A percentile compares a stretch with the other conserved stretches of the same genome.
These are phyloP conservation scores for Thelonectria discophora DNA, from an alignment of 2,329 filamentous ascomycete genomes.

Conservation along the genomic window DNA sequence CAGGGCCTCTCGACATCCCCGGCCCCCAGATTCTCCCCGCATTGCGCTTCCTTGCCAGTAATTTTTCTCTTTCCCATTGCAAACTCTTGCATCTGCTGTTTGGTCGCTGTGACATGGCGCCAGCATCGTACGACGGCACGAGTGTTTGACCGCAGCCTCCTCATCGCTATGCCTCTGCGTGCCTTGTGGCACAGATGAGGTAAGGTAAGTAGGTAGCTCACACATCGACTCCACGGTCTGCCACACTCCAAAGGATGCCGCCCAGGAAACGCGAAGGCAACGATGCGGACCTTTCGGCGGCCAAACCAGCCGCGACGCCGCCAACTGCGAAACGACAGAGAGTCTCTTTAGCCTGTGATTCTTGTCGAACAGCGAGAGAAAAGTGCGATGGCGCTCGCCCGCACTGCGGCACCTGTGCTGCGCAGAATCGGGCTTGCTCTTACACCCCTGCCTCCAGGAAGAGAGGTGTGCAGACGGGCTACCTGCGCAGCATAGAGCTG, in stretches of 20 bases:
- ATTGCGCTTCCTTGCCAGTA: slow-evolving; percentile 29
- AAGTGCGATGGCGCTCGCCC: slow-evolving; percentile 77
- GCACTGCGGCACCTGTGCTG: slow-evolving; percentile 71
- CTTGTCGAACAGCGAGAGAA: slow-evolving; percentile 72
- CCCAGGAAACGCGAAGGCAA: slow-evolving; percentile 47
- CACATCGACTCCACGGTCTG: slow-evolving; percentile 20
- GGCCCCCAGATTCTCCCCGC: slow-evolving; percentile 43
- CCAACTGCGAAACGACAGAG: slow-evolving; percentile 64
- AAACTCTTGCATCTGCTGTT: slow-evolving; percentile 24
- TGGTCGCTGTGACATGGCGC: slow-evolving; percentile 36
- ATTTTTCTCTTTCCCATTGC: slow-evolving; percentile 15
- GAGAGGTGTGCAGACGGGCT: slow-evolving; percentile 81
- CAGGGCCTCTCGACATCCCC: slow-evolving; percentile 31
- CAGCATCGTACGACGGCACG: slow-evolving; percentile 28
- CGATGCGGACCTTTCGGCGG: slow-evolving; percentile 40
- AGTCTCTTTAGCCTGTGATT: slow-evolving; percentile 75
- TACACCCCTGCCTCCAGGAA: slow-evolving; percentile 80
- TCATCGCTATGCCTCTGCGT: slow-evolving; percentile 38
- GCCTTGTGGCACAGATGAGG: slow-evolving; percentile 37
- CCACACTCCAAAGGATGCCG: slow-evolving; percentile 47
- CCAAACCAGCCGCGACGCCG: slow-evolving; percentile 35
- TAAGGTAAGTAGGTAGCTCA: slow-evolving; percentile 34
- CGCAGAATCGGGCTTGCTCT: slow-evolving; percentile 71
- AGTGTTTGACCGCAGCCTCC: slow-evolving; percentile 13
- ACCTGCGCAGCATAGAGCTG: slow-evolving; percentile 77